Percentiles rank a stretch among this genome's conserved stretches.
These are phyloP conservation scores for Camelina neglecta DNA, from an alignment of 345 rosid genomes.

Conservation along the genomic window DNA sequence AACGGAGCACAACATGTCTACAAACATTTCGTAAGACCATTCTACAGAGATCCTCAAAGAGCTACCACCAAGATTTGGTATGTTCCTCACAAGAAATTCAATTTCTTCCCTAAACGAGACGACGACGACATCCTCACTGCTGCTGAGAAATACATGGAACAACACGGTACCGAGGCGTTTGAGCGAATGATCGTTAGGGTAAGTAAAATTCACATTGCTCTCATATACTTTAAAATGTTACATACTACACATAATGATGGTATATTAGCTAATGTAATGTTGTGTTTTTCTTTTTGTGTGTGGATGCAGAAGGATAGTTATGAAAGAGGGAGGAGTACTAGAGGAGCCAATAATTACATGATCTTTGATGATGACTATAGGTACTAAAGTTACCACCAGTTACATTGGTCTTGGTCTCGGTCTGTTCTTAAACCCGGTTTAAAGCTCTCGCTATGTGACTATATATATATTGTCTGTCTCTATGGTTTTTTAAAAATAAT, in stretches of 20 bases:
- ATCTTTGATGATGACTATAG: constrained; percentile 83
- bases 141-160: constrained; percentile 80
- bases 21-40: constrained; percentile 77
- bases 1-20: constrained; percentile 93
- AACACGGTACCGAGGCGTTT: constrained; percentile 86
- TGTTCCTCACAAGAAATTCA: constrained; percentile 75
- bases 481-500: constrained; percentile 5
- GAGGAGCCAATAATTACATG: constrained; percentile 61
- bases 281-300: background rate
- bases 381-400: constrained; percentile 46
- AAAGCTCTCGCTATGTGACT: constrained; percentile 9
- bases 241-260: no score
- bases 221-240: background rate
- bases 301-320: constrained; percentile 69
- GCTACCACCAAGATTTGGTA: constrained; percentile 84
- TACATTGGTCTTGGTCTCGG: background rate
- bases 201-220: constrained; percentile 17
- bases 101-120: constrained; percentile 60
- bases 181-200: constrained; percentile 84
- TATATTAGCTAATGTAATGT: constrained; percentile 1
- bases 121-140: constrained; percentile 73
- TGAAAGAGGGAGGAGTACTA: constrained; percentile 61
- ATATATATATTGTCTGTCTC: background rate
- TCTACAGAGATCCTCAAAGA: constrained; percentile 71
- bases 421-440: constrained; percentile 27